Evolutionary conservation across 805 yeast species (phyloP), one percentile per base, ranked within the genome.

Genomic region (Ogataea methanolica): DNA sequence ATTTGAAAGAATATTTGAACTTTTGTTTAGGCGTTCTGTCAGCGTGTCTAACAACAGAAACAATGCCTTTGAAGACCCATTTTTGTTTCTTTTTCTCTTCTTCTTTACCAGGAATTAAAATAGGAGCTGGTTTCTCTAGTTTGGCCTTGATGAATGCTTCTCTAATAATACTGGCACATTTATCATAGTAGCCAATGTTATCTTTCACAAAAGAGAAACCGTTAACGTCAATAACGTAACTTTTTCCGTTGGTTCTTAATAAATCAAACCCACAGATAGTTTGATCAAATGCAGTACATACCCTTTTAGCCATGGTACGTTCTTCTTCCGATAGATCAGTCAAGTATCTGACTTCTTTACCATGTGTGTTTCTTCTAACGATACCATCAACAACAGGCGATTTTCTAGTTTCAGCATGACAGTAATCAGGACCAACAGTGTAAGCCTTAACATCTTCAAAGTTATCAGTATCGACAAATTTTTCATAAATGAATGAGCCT

Each of bases 321-420:
- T 94, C 99, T 43, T 80, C 85, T 5, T 75, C 79, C 2, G 87
- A 71, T 45, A 94, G 72, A 54, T 85, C 82, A 1, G 99, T 92
- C 34, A 94, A 77, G 61, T 86, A 94, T 53, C 99, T 77, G 41
- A 94, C 84, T 68, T 94, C 99, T 66, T 94, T 94, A 41, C 99
- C 99, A 60, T 91, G 96, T 1, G 98, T 91, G 63, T 94, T 94
- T 65, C 99, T 79, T 61, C 97, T 78, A 23, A 94, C 99, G 48
- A 94, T 88, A 41, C 99, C 99, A 69, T 94, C 99, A n/a, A 94
- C 99, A 3, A 94, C 99, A 1, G 99, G 99, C 0, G 97, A 89
- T 66, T 94, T 94, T 61, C 99, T 78, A 1, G 99, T 94, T 63
- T 94, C 99, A 0, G 99, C 99, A 66, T 94, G 99, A 64, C 99